phyloP scores from a whole-genome alignment of 192 early-diverging fungal species.

The Coemansia guatemalensis region DNA sequence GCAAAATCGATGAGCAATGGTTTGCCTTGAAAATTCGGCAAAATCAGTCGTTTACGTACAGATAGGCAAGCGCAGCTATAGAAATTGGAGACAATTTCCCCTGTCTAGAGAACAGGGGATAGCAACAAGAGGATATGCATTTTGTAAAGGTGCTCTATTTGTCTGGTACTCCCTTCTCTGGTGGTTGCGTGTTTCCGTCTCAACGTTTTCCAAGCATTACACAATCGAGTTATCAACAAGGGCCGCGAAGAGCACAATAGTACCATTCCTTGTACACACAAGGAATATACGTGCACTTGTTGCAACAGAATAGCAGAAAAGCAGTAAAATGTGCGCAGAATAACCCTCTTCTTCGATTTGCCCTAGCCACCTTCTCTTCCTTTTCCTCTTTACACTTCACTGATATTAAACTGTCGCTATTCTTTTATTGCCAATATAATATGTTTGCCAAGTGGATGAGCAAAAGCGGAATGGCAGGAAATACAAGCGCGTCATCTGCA shows the following conservation, averaged over 20 bases:
- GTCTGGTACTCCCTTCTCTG: neutral
- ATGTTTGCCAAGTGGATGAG: neutral
- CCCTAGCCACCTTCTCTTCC: neutral
- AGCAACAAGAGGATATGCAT: neutral
- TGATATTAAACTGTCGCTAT: neutral
- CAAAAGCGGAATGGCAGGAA: neutral
- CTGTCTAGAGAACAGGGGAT: neutral
- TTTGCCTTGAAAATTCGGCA: neutral
- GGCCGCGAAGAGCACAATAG: neutral
- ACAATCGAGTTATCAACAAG: neutral
- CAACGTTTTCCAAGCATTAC: neutral
- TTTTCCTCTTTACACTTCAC: neutral
- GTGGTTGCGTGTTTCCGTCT: neutral
- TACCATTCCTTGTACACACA: neutral
- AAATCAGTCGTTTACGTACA: neutral
- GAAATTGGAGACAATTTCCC: too few relatives aligned
- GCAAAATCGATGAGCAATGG: neutral
- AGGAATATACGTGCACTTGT: neutral
- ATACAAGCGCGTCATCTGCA: neutral
- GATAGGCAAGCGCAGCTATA: neutral
- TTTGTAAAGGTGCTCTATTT: neutral
- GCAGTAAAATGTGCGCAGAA: neutral
- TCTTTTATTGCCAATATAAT: slow-evolving; percentile 4
- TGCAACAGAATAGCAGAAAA: neutral
- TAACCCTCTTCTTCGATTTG: neutral